These are phyloP conservation scores for Haplosporangium sp. DNA, from an alignment of 371 early-diverging fungal genomes.

Conservation along the genomic window DNA sequence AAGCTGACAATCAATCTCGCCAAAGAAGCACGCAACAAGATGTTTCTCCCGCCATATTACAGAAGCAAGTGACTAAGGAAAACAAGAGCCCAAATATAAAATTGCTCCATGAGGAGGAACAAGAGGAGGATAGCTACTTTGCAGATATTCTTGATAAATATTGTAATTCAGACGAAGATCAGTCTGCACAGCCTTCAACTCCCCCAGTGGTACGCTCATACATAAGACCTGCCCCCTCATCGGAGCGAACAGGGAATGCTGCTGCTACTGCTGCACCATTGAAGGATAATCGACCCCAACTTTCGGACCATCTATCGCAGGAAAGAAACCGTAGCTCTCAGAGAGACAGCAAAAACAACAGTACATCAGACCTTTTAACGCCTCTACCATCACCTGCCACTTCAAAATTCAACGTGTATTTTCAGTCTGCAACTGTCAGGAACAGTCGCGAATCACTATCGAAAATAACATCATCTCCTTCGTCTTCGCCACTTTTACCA, in stretches of 20 bases:
- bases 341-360: conserved; percentile 13
- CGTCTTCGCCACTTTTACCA: conserved; percentile 5
- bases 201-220: conserved; percentile 23
- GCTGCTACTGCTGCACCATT: not conserved
- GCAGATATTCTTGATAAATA: conserved; percentile 44
- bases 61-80: not conserved
- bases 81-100: not conserved
- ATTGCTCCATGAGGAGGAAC: not conserved
- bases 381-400: conserved; percentile 15
- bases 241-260: conserved; percentile 10
- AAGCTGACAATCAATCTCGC: conserved; percentile 20
- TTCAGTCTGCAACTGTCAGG: conserved; percentile 12
- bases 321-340: not conserved
- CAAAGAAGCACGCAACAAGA: conserved; percentile 12
- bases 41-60: not conserved
- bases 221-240: not conserved
- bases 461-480: conserved; percentile 10
- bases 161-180: conserved; percentile 33
- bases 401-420: conserved; percentile 36
- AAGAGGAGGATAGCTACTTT: conserved; percentile 35
- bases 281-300: not conserved
- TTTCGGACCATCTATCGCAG: not conserved
- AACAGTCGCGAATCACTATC: conserved; percentile 37
- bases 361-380: conserved; percentile 6
- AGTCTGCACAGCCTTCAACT: conserved; percentile 19